These are phyloP conservation scores for Aspergillus sp. DNA, from an alignment of 2,329 filamentous ascomycete genomes.

Conservation along the genomic window DNA sequence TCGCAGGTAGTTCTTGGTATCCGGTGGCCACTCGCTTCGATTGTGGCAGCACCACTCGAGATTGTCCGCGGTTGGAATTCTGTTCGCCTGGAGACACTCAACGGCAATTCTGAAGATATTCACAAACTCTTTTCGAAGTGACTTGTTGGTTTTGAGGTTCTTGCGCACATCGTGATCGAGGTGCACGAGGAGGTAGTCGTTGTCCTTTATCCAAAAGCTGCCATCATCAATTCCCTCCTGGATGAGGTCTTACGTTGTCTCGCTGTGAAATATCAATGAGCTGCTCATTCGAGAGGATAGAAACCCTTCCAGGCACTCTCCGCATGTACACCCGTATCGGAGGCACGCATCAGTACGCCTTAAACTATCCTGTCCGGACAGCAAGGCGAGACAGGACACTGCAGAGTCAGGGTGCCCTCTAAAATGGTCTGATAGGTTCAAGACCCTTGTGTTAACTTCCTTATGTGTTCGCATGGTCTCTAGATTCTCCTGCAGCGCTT, in stretches of 20 bases:
- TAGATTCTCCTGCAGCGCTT: constrained; percentile 25
- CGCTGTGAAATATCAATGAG: constrained; percentile 29
- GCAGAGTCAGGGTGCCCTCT: constrained; percentile 27
- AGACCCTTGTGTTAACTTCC: constrained; percentile 6
- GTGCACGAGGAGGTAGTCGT: constrained; percentile 20
- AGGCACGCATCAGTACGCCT: constrained; percentile 23
- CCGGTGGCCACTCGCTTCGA: no score
- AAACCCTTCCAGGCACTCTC: constrained; percentile 38
- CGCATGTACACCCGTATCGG: constrained; percentile 41
- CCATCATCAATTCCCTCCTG: constrained; percentile 19
- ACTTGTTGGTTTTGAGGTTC: constrained; percentile 37
- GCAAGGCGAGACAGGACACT: constrained; percentile 28
- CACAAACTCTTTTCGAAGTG: constrained; percentile 33
- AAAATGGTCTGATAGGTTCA: constrained; percentile 34
- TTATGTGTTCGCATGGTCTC: constrained; percentile 28
- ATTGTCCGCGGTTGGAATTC: constrained; percentile 24
- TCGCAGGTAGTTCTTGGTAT: constrained; percentile 31
- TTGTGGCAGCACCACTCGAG: no score
- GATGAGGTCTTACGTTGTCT: constrained; percentile 23
- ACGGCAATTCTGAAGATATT: constrained; percentile 34
- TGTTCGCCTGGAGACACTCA: constrained; percentile 19
- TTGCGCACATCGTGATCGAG: constrained; percentile 21
- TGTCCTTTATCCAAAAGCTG: constrained; percentile 16
- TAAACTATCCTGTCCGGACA: constrained; percentile 5
- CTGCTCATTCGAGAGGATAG: constrained; percentile 40